Evolutionary conservation across 164 flowering plant species (phyloP).

Genomic region (Macadamia tetraphylla): DNA sequence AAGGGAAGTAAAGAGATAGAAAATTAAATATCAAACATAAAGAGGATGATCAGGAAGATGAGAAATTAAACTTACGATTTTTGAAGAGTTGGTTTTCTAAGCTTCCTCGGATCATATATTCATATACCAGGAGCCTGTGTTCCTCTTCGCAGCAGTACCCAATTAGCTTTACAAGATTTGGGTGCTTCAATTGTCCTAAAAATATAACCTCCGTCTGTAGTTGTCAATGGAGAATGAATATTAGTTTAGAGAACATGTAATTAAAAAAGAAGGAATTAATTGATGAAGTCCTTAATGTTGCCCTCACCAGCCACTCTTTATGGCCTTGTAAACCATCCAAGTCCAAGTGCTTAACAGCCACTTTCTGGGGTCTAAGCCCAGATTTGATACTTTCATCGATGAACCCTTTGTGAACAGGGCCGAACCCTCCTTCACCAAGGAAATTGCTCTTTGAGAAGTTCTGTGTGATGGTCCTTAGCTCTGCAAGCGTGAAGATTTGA

Average conservation of each 20-base stretch:
- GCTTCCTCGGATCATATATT: constrained; percentile 66
- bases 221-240: not conserved
- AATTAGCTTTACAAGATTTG: constrained; percentile 28
- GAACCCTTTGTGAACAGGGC: constrained; percentile 74
- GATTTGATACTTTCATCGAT: constrained; percentile 57
- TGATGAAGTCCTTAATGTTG: no score
- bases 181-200: constrained; percentile 60
- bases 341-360: constrained; percentile 64
- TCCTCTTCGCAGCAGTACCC: constrained; percentile 60
- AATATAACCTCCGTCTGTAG: constrained; percentile 60
- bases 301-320: constrained; percentile 66
- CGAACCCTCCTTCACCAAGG: constrained; percentile 81
- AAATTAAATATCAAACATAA: not conserved
- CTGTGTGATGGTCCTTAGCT: constrained; percentile 56
- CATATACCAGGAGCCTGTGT: constrained; percentile 23
- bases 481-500: constrained; percentile 43
- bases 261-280: not conserved
- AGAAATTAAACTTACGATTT: constrained; percentile 30
- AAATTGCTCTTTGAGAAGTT: constrained; percentile 50
- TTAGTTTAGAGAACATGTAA: not conserved
- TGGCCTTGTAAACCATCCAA: constrained; percentile 24
- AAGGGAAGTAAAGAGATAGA: no score
- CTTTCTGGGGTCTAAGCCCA: constrained; percentile 61
- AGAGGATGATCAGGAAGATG: not conserved
- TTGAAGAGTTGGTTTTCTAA: constrained; percentile 63